phyloP scores from a whole-genome alignment of 202 grass and related monocot species.

The Schoenoplectus triqueter region DNA sequence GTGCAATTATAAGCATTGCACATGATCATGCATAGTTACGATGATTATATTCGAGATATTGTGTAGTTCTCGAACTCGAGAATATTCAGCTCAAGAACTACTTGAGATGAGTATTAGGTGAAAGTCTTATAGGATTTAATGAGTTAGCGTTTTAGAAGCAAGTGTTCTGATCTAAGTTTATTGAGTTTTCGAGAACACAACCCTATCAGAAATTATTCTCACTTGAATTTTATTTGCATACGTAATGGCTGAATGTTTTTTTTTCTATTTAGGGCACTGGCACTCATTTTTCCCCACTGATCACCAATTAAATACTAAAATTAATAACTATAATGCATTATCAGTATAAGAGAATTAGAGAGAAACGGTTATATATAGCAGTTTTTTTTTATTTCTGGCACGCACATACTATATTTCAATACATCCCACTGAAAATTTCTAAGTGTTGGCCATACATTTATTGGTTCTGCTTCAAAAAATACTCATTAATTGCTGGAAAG shows the following conservation, averaged over 20 bases:
- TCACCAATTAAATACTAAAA: not conserved
- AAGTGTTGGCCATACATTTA: not conserved
- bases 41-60: too few species aligned
- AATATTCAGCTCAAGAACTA: too few species aligned
- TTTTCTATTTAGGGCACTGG: not conserved
- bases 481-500: slow-evolving; percentile 1
- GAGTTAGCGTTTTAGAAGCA: too few species aligned
- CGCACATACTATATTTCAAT: not conserved
- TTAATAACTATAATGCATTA: not conserved
- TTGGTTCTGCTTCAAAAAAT: too few species aligned
- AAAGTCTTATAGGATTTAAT: too few species aligned
- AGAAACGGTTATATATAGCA: not conserved
- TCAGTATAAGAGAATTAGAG: not conserved
- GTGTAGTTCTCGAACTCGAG: too few species aligned
- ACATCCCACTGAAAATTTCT: not conserved
- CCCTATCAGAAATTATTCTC: not conserved
- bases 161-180: too few species aligned
- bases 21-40: too few species aligned
- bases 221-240: not conserved
- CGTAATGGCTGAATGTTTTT: not conserved
- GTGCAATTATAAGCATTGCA: too few species aligned
- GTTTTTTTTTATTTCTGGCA: too few species aligned
- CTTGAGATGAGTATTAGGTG: too few species aligned
- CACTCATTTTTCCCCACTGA: not conserved
- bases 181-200: too few species aligned